Base-by-base conservation (phyloP, 2,329 filamentous ascomycete genomes). In the Aschersonia sp. region DNA sequence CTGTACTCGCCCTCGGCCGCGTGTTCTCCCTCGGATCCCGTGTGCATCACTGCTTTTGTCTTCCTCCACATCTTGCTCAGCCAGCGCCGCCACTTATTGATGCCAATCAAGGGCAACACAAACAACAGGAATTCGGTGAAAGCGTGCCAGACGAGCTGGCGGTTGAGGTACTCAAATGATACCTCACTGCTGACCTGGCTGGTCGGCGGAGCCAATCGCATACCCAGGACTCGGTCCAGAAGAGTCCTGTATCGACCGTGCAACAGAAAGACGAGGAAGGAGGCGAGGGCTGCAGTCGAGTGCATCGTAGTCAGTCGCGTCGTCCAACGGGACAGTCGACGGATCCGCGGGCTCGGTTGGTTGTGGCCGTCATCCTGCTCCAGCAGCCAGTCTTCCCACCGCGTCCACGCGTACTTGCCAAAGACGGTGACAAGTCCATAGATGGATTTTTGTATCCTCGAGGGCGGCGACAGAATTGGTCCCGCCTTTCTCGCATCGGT, bases 51-150 rank as follows among this genome's bases (percentile, higher is more conserved):
- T 33, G 78, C 73, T 56, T 83, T 83, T 1, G 85, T 81, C 63
- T 83, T 88, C 55, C 85, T 80, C 87, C 88, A 94, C n/a, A 82
- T 80, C 52, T 88, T 78, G 22, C 78, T 74, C n/a, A 96, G 70
- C 83, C 90, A 95, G 54, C 89, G 77, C 49, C 87, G 79, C 92
- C 92, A 98, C 54, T 88, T 79, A 58, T 85, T 83, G 55, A 98
- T 90, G 46, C 92, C 92, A 42, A 98, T 85, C n/a, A 98, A 75
- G 0, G 92, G 92, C n/a, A 98, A 73, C 14, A 97, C 77, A 63
- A 97, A 98, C 33, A 98, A 76, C n/a, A 98, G 72, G 57, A 98
- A 98, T 63, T 98, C 92, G 30, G 92, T 98, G 58, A 98, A 95
- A n/a, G 92, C 92, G 66, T 98, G 92, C 92, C 92, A 98, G 39